Base-by-base conservation (phyloP, 257 asterid species). In the Gentiana macrophylla region DNA sequence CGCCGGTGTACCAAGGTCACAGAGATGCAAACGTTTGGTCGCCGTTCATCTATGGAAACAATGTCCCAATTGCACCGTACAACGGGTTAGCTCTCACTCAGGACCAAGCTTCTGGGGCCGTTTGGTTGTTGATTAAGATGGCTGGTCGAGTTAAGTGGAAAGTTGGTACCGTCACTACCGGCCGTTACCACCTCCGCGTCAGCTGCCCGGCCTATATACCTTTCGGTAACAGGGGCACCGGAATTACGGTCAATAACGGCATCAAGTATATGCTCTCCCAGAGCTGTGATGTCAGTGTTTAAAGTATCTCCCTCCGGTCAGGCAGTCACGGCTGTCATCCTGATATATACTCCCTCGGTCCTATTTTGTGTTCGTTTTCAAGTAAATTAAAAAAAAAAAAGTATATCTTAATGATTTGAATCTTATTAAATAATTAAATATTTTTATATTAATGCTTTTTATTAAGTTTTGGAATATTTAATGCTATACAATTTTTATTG, bases 21-120 rank as follows among this genome's bases (percentile, higher is more conserved):
- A 24, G 24, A 24, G 24, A 24, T 24, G 24, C 24, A 24, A 24
- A 24, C 24, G 24, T 24, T 24, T 24, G 24, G 24, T 24, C 24
- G 24, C 24, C 24, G 24, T 24, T 24, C 24, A 24, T 24, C 24
- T 24, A 60, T 59, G 97, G 95, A 2, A 76, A 52, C 44, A 53
- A 37, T 72, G 92, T 89, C 9, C 97, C 97, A 0, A 84, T 89
- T 0, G 97, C 97, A 4, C 94, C 97, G 1, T 89, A 71, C 67
- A 83, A 86, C 68, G 95, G 95, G 34, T 13, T 74, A 0, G 65
- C 79, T 5, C 66, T 89, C 7, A n/a, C 65, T 35, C 77, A 71
- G 62, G 96, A 81, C 46, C 74, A 82, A 62, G 11, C 71, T 1
- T 71, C 38, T 61, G 98, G 98, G 2, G 82, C 77, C 13, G 73